Conservation (phyloP, 768 basidiomycete species). For the Russula abietina region DNA sequence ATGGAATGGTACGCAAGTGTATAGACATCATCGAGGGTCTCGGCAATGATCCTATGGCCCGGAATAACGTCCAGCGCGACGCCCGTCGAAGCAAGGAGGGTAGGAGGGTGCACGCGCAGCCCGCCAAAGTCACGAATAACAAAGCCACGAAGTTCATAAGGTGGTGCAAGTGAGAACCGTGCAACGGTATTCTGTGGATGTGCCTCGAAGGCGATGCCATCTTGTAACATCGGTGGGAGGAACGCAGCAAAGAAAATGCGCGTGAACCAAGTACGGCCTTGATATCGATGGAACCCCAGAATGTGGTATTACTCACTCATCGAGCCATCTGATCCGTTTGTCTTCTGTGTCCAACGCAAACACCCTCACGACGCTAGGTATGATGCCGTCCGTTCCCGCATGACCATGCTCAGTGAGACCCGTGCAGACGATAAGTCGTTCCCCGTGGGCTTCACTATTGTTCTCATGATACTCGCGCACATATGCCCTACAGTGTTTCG, state of each 20-base stretch:
- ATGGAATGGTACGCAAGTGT: conserved; percentile 52
- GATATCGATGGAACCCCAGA: background rate
- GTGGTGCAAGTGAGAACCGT: conserved; percentile 41
- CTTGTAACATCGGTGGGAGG: conserved; percentile 46
- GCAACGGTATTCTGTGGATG: conserved; percentile 58
- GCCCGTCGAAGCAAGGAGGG: conserved; percentile 45
- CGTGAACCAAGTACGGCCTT: conserved; percentile 36
- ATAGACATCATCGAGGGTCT: conserved; percentile 50
- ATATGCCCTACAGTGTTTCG: conserved; percentile 49
- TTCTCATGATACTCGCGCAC: conserved; percentile 42
- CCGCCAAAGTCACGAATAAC: conserved; percentile 56
- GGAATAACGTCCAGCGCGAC: conserved; percentile 44
- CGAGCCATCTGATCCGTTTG: conserved; percentile 45
- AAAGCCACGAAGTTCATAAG: conserved; percentile 48
- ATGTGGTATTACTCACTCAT: conserved; percentile 35
- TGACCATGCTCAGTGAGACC: conserved; percentile 52
- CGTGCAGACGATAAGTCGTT: conserved; percentile 52
- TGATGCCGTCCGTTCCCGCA: conserved; percentile 38
- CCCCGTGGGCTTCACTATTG: conserved; percentile 41
- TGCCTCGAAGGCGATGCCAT: conserved; percentile 55
- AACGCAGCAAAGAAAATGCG: conserved; percentile 50
- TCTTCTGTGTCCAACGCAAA: conserved; percentile 48
- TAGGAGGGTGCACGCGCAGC: conserved; percentile 46
- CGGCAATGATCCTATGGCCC: conserved; percentile 37
- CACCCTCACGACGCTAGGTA: conserved; percentile 45